Evolutionary conservation across 345 rosid genomes (phyloP), one percentile per base, ranked within the genome.

Genomic region (Barbarea vulgaris): DNA sequence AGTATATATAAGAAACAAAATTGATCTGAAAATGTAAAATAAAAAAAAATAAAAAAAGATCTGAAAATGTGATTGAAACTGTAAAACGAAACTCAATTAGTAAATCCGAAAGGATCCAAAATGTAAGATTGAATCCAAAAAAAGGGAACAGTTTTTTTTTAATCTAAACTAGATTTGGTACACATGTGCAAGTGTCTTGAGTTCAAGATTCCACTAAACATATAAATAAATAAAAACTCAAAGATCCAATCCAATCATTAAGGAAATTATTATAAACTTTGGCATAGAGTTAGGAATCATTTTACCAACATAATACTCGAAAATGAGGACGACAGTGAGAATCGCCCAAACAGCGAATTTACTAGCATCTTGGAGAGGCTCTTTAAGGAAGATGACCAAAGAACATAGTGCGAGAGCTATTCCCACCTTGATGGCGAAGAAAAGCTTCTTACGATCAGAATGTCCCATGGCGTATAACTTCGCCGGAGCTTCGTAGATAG

Each of bases 311-410:
- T 84, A 89, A 84, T 76, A 91, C 72, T 91, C 97, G 41, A 91
- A 91, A 70, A 91, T 92, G 7, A 91, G 93, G 5, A 91, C 89
- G 6, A 89, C 93, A 0, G 94, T 91, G 13, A 91, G 89, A 48
- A 91, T 80, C 4, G 93, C 91, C 97, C 97, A 91, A 61, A 91
- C 83, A 27, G 93, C 83, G 76, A 82, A 86, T 71, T 85, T 87
- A 64, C 79, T 80, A 18, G 72, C 81, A 4, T 77, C 37, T 33
- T 60, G 48, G 7, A 89, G 80, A 6, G 87, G 84, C 58, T 85
- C 89, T 73, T 80, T 90, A 10, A 88, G 78, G 70, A 90, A 87
- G 28, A 91, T 81, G 12, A 82, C 70, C 1, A 91, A 48, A 2
- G 93, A 87, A 18, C 81, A 80, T 19, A 86, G 53, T 0, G 89